phyloP scores from a whole-genome alignment of 2,329 filamentous ascomycete species.

The Penicillium sclerotiorum region DNA sequence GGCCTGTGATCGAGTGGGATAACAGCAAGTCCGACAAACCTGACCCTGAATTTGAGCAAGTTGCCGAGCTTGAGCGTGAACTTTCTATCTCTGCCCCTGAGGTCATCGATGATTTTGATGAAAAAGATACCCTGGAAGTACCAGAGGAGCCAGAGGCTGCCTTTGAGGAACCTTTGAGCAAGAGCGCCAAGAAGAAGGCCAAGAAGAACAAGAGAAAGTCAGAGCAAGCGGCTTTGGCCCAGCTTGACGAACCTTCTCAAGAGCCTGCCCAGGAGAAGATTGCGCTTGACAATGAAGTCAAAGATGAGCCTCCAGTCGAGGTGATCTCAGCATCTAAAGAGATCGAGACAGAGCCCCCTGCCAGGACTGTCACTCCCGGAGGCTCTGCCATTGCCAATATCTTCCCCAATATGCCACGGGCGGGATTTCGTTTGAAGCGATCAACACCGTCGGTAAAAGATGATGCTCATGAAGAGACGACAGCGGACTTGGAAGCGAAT shows the following conservation, averaged over 20 bases:
- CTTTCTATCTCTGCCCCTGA: constrained; percentile 23
- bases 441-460: constrained; percentile 35
- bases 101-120: constrained; percentile 32
- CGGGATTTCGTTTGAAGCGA: constrained; percentile 31
- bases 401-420: constrained; percentile 41
- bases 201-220: constrained; percentile 36
- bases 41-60: constrained; percentile 27
- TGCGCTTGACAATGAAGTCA: constrained; percentile 6
- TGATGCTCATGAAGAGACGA: constrained; percentile 45
- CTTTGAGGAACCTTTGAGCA: constrained; percentile 26
- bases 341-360: constrained; percentile 22
- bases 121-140: constrained; percentile 26
- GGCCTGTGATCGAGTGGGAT: constrained; percentile 43
- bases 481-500: constrained; percentile 32
- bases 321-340: constrained; percentile 19
- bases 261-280: constrained; percentile 14
- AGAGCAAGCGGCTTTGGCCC: constrained; percentile 17
- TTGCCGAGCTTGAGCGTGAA: constrained; percentile 25
- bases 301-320: constrained; percentile 10
- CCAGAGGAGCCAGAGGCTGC: constrained; percentile 6
- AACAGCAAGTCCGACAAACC: constrained; percentile 26
- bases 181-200: constrained; percentile 29
- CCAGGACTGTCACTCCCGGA: constrained; percentile 23
- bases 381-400: constrained; percentile 35
- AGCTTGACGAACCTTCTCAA: constrained; percentile 7